Evolutionary conservation across 495 filamentous ascomycete species (phyloP), one percentile per base, ranked within the genome.

Genomic region (Penicillium longicatenatum): DNA sequence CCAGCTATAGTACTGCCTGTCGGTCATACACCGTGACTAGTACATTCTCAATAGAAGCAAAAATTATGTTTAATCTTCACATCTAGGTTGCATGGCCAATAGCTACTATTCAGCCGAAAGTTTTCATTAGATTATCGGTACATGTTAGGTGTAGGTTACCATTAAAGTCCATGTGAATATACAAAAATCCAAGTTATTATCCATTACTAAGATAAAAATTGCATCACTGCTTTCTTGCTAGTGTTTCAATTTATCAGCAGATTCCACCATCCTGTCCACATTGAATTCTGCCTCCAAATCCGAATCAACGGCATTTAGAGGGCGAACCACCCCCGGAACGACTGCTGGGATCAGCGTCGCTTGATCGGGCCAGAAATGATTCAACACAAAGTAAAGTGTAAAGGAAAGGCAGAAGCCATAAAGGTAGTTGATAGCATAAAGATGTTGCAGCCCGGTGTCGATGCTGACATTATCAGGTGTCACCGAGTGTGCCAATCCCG

Each of bases 381-480:
- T 59, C 49, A 59, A 54, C 5, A 35, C 35, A 54, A 54, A 59
- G 57, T 80, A 79, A 4, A 79, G 58, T n/a, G 76, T 30, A 14
- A 74, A 69, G 7, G 72, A 72, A 11, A 63, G 64, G 44, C 69
- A 59, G 61, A 84, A 84, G 10, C 80, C 80, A 54, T 78, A 82
- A 29, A 84, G 57, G 73, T 78, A 84, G 50, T 77, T 75, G 49
- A 84, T 75, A 6, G 76, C 76, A 54, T 80, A 84, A 3, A 82
- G 66, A 55, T 83, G 67, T 39, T 52, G 31, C 16, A 62, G 61
- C 19, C 64, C 68, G 6, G 58, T 56, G 37, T 59, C n/a, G 39
- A 69, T 57, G 19, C 57, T 47, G 29, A 67, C 46, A 16, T 54
- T 58, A 16, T 45, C 45, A 33, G 56, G 56, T n/a, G 65, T 64